Conservation (phyloP, 129 eudicot genomes). For the Flaveria sonorensis region DNA sequence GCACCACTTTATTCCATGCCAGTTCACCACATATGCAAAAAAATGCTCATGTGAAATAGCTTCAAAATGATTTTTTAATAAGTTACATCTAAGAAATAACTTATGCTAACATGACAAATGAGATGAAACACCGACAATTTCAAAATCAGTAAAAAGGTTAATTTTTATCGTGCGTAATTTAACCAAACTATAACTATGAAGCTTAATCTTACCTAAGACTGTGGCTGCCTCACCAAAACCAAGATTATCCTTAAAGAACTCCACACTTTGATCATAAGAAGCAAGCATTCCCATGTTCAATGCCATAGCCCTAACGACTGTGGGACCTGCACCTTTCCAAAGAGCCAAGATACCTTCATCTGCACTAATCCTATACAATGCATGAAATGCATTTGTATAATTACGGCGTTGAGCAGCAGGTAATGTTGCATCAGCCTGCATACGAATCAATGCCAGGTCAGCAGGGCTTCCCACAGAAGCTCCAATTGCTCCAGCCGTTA, state of each 20-base stretch:
- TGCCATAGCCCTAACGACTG: conserved; percentile 96
- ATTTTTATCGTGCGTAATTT: not conserved
- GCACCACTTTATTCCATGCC: not conserved
- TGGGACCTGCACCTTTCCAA: conserved; percentile 93
- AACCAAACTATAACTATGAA: not conserved
- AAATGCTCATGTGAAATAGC: not conserved
- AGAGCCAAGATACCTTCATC: conserved; percentile 85
- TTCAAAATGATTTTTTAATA: not conserved
- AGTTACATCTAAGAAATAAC: not conserved
- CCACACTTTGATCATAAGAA: conserved; percentile 90
- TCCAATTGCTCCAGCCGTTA: conserved; percentile 95
- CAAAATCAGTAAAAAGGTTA: not conserved
- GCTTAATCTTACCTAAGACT: conserved; percentile 56
- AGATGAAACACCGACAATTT: not conserved
- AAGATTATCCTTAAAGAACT: conserved; percentile 72
- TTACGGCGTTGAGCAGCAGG: conserved; percentile 81
- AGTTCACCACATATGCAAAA: not conserved
- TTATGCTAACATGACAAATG: not conserved
- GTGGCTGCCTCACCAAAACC: conserved; percentile 81
- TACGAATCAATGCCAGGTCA: conserved; percentile 85
- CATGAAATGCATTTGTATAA: conserved; percentile 90
- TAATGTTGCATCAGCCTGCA: conserved; percentile 97
- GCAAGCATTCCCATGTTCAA: conserved; percentile 98
- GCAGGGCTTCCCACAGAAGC: conserved; percentile 90
- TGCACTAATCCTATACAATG: conserved; percentile 69